Conservation (phyloP, 257 asterid genomes). For the Eustoma russellianum region DNA sequence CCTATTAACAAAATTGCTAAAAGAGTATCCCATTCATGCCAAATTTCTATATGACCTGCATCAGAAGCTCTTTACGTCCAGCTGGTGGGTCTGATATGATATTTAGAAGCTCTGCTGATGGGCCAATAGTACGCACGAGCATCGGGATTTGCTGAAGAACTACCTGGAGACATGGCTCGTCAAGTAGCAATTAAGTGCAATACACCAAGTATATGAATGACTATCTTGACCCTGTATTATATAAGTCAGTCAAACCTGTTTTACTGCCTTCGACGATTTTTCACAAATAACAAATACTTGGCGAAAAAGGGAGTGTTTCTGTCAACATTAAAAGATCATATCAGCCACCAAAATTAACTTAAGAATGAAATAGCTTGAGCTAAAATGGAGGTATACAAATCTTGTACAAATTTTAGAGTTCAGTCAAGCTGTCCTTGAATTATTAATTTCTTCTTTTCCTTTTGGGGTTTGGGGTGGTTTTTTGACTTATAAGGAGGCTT, state of each 20-base stretch:
- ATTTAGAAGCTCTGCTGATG: conserved; percentile 71
- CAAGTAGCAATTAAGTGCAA: conserved; percentile 12
- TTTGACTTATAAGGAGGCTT: too few species aligned
- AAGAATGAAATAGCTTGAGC: background rate
- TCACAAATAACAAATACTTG: conserved; percentile 60
- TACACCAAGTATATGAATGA: background rate
- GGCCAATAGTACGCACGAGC: conserved; percentile 89
- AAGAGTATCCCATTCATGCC: background rate
- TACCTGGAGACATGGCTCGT: conserved; percentile 50
- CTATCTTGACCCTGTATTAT: background rate
- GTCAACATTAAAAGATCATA: conserved; percentile 23
- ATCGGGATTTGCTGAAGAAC: conserved; percentile 79
- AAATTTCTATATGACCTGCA: conserved; percentile 41
- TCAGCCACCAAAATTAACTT: background rate
- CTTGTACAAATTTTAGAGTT: too few species aligned
- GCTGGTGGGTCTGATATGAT: conserved; percentile 69
- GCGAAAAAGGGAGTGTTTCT: conserved; percentile 86
- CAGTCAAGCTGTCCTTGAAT: too few species aligned
- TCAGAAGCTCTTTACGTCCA: conserved; percentile 76
- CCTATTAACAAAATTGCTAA: conserved; percentile 13
- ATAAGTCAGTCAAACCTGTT: conserved; percentile 54
- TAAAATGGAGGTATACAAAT: too few species aligned
- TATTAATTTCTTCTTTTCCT: too few species aligned
- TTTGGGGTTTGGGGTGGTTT: too few species aligned
- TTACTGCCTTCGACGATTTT: conserved; percentile 50